Conservation (phyloP, 495 filamentous ascomycete genomes). For the Penicillium diatomitis region DNA sequence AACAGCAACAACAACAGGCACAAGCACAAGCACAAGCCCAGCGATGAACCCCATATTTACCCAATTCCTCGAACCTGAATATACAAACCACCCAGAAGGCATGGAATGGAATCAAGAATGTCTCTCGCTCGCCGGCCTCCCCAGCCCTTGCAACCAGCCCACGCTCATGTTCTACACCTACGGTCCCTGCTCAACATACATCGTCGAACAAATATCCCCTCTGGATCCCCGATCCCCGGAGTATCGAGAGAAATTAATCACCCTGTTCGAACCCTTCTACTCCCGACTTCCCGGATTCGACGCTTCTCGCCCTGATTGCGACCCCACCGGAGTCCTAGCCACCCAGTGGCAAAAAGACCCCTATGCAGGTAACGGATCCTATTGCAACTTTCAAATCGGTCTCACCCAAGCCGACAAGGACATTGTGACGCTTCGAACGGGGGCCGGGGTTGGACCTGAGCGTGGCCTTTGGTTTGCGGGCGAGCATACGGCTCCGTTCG, state of each 20-base stretch:
- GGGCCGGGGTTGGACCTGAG: constrained; percentile 49
- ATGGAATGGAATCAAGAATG: constrained; percentile 71
- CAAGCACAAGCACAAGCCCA: background rate
- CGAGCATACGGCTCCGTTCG: constrained; percentile 88
- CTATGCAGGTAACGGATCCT: constrained; percentile 81
- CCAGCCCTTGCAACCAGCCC: constrained; percentile 53
- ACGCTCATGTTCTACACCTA: constrained; percentile 91
- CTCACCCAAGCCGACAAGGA: constrained; percentile 58
- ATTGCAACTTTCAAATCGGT: constrained; percentile 81
- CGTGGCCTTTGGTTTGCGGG: constrained; percentile 84
- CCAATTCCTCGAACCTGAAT: constrained; percentile 43
- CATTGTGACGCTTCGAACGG: constrained; percentile 55
- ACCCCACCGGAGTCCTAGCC: constrained; percentile 51
- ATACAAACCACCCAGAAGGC: constrained; percentile 62
- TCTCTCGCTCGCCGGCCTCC: constrained; percentile 66
- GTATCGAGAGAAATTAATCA: constrained; percentile 24
- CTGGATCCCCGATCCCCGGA: constrained; percentile 16
- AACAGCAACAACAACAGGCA: too few relatives aligned
- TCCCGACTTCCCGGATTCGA: constrained; percentile 62
- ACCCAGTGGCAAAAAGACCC: constrained; percentile 80
- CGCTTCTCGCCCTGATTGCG: constrained; percentile 42
- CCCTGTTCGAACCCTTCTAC: constrained; percentile 55
- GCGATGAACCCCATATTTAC: constrained; percentile 19
- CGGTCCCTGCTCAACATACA: constrained; percentile 47
- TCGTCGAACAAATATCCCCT: constrained; percentile 35